Percentiles rank a stretch among this genome's conserved stretches.
These are phyloP conservation scores for Venustampulla echinocandica DNA, from an alignment of 495 filamentous ascomycete genomes.

Conservation along the genomic window DNA sequence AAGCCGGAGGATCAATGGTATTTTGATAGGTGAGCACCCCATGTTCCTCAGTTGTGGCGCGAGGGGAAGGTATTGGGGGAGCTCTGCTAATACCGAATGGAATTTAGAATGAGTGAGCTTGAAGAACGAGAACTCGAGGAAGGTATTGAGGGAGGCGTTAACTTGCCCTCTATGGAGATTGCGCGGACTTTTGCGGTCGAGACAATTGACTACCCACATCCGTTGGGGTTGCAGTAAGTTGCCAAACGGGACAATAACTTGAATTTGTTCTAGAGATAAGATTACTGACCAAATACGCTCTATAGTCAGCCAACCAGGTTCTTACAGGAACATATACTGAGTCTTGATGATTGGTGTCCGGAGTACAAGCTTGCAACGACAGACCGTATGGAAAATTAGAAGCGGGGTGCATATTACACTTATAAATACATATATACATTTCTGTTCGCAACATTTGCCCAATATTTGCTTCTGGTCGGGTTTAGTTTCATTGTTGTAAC, in stretches of 20 bases:
- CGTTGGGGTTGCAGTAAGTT: constrained; percentile 18
- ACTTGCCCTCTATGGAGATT: constrained; percentile 17
- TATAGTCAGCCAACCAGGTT: constrained; percentile 5
- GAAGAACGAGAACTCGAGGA: constrained; percentile 5
- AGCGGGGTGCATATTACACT: too few species aligned
- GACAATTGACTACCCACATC: constrained; percentile 17
- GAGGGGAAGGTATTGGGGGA: too few species aligned
- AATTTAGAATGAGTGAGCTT: constrained; percentile 5
- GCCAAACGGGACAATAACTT: neutral
- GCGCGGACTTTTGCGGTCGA: constrained; percentile 20
- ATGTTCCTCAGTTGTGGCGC: too few species aligned
- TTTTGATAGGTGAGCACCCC: constrained; percentile 8
- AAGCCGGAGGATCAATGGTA: constrained; percentile 21
- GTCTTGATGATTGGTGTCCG: constrained; percentile 11
- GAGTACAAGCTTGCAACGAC: constrained; percentile 9
- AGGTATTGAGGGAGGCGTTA: constrained; percentile 7
- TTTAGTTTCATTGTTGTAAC: too few species aligned
- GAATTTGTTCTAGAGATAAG: too few species aligned
- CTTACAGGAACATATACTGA: neutral
- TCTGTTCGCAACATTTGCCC: too few species aligned
- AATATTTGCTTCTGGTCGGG: too few species aligned
- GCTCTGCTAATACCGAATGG: too few species aligned
- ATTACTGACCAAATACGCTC: neutral
- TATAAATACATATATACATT: too few species aligned
- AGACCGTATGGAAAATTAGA: constrained; percentile 1